A percentile compares a stretch with the other conserved stretches of the same genome.
Conservation (phyloP, 441 rosid species). For the Theobroma grandiflorum region DNA sequence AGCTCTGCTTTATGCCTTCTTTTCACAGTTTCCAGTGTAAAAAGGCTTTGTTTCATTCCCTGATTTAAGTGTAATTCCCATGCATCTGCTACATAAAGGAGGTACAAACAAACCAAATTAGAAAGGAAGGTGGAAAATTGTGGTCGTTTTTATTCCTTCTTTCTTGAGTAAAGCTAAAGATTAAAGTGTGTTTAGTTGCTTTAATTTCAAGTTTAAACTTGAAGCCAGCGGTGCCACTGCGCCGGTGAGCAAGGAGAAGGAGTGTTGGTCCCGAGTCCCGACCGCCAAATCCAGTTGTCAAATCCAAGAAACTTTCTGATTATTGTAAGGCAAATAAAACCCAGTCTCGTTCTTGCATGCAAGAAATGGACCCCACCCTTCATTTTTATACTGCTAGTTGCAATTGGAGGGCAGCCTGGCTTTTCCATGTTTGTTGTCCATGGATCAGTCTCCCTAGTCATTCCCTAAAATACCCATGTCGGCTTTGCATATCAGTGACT, state of each 20-base stretch:
- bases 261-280: constrained; percentile 17
- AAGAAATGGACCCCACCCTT: constrained; percentile 32
- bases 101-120: background rate
- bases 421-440: constrained; percentile 13
- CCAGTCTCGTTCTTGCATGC: constrained; percentile 23
- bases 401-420: constrained; percentile 52
- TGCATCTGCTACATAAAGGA: background rate
- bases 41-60: background rate
- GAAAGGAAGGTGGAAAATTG: background rate
- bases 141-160: background rate
- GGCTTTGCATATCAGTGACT: background rate
- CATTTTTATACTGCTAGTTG: constrained; percentile 28
- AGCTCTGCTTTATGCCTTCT: constrained; percentile 13
- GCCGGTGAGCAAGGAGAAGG: background rate
- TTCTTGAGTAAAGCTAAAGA: constrained; percentile 2
- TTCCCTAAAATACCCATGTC: constrained; percentile 47
- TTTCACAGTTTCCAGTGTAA: constrained; percentile 11
- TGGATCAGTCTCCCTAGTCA: background rate
- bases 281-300: constrained; percentile 44
- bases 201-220: constrained; percentile 16
- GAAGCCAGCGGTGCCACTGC: background rate
- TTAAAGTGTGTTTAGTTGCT: constrained; percentile 2
- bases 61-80: background rate
- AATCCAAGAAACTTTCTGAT: constrained; percentile 40
- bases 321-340: constrained; percentile 29